These are phyloP conservation scores for Verticillium isaacii DNA, from an alignment of 2,329 filamentous ascomycete genomes.

Conservation along the genomic window DNA sequence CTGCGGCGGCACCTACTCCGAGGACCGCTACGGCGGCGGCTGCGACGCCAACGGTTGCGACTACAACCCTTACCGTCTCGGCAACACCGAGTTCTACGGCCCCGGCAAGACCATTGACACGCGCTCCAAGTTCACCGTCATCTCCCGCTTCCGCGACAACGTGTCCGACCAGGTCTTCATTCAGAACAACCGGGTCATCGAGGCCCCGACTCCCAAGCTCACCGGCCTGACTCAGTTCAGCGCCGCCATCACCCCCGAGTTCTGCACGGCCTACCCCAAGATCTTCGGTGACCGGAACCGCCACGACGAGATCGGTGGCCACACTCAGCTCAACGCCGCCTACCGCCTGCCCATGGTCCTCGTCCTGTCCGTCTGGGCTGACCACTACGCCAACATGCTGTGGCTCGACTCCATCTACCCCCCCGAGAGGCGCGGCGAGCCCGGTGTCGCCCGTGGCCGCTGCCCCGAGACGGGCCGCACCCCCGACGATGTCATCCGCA, in stretches of 20 bases:
- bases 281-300: conserved; percentile 46
- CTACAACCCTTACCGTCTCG: conserved; percentile 61
- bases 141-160: conserved; percentile 49
- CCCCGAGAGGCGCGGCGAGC: conserved; percentile 17
- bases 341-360: conserved; percentile 55
- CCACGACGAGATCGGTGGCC: conserved; percentile 48
- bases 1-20: conserved; percentile 44
- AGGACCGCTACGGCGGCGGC: conserved; percentile 48
- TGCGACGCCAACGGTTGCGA: conserved; percentile 65
- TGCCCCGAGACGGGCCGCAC: conserved; percentile 39
- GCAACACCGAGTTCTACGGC: conserved; percentile 56
- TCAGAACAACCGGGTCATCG: conserved; percentile 9
- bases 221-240: conserved; percentile 48
- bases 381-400: conserved; percentile 58
- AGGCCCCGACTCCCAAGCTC: conserved; percentile 14
- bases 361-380: conserved; percentile 58
- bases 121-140: conserved; percentile 51
- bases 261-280: conserved; percentile 50
- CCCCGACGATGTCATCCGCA: conserved; percentile 35
- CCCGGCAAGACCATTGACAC: conserved; percentile 53
- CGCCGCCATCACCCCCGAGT: conserved; percentile 49
- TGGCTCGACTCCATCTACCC: conserved; percentile 60
- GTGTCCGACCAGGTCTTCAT: conserved; percentile 12
- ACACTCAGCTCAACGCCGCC: conserved; percentile 47
- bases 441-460: conserved; percentile 39